Evolutionary conservation across 2,329 filamentous ascomycete species (phyloP), one percentile per base, ranked within the genome.

Genomic region (Arthrobotrys entomopaga): DNA sequence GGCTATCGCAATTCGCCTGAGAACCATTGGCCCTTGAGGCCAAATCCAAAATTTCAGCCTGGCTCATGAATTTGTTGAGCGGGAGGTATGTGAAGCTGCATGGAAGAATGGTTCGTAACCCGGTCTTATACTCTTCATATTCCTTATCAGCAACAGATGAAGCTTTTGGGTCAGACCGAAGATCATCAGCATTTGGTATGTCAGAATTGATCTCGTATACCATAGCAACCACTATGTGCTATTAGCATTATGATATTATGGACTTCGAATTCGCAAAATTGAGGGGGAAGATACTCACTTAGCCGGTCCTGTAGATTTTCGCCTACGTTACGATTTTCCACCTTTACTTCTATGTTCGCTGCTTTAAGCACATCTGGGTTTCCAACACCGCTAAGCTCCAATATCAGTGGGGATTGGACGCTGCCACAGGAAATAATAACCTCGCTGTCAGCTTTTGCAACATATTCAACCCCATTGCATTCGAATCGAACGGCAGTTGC

Each of bases 301-400:
- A 72, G 16, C 24, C 67, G 57, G 53, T 86, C 84, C 75, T 86
- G 84, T 52, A 86, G 80, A 67, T 85, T 85, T 56, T 83, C 82
- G 22, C 85, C 85, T 2, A 86, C 83, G 10, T 81, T 82, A 1
- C 81, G 79, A 49, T 83, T 83, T 20, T 81, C 78, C 15, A 86
- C 80, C 66, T 82, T 83, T 34, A 82, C 79, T 11, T 81, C 77
- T n/a, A 86, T 82, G 0, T 82, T 82, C 1, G 82, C 82, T 1
- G 79, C 78, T 13, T 81, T 76, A 3, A 86, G 80, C 6, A 85
- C 77, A 0, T 81, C 78, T 2, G 81, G 80, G 52, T 83, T 81
- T 2, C 88, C 88, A 43, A 90, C 83, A 0, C 88, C 88, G 0
- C 87, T 89, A 1, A 89, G 81, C 76, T 90, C 87, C n/a, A 86